Evolutionary conservation across 1,284 basidiomycete species (phyloP).

Genomic region (Anthracocystis walkeri): DNA sequence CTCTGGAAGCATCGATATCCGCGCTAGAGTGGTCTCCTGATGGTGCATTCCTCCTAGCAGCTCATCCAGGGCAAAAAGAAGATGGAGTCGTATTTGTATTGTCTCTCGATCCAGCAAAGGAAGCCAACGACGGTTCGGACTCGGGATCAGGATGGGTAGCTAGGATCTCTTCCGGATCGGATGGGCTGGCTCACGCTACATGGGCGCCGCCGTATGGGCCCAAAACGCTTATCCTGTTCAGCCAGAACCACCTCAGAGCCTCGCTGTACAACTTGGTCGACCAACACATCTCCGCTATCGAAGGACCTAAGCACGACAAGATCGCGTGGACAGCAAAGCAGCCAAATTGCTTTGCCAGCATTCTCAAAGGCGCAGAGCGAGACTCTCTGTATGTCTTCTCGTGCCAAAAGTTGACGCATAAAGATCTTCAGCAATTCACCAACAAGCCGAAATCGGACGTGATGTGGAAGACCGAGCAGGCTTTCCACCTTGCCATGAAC

Average conservation of each 20-base stretch:
- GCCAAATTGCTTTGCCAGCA: constrained; percentile 40
- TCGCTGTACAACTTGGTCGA: constrained; percentile 51
- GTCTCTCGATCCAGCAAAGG: constrained; percentile 59
- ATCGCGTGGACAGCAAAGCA: constrained; percentile 37
- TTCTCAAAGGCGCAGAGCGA: constrained; percentile 42
- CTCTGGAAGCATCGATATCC: constrained; percentile 46
- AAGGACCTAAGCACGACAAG: constrained; percentile 49
- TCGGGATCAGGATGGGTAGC: constrained; percentile 62
- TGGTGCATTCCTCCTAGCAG: constrained; percentile 55
- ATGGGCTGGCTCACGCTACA: constrained; percentile 51
- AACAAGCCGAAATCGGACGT: constrained; percentile 33
- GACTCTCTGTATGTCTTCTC: constrained; percentile 39
- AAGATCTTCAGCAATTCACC: constrained; percentile 26
- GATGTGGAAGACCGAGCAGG: constrained; percentile 72
- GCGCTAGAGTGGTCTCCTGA: constrained; percentile 59
- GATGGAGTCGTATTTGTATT: constrained; percentile 58
- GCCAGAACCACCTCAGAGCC: constrained; percentile 45
- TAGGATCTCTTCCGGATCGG: constrained; percentile 52
- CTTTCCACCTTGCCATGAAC: constrained; percentile 82
- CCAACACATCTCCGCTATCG: constrained; percentile 50
- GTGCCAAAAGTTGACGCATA: constrained; percentile 19
- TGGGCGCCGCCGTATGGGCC: constrained; percentile 55
- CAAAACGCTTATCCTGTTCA: constrained; percentile 51
- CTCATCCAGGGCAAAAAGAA: constrained; percentile 30
- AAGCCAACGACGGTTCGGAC: constrained; percentile 59